These are phyloP conservation scores for Phytophthora constricta DNA, from an alignment of 352 stramenopile genomes.

Conservation along the genomic window DNA sequence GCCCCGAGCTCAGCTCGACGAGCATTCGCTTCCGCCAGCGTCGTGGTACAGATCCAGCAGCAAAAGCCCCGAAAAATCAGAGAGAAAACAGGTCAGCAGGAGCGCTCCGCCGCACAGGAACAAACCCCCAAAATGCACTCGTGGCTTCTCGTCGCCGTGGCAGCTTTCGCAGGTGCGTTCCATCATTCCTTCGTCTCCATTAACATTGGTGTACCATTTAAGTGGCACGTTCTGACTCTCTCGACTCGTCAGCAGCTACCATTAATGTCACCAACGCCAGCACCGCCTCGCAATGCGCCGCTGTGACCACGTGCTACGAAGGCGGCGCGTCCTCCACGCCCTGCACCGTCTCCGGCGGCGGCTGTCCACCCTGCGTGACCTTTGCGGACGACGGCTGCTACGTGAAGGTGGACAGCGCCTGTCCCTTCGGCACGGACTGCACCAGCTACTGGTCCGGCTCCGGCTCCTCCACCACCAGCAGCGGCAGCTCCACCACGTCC, in stretches of 20 bases:
- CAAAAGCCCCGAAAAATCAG: slow-evolving; percentile 1
- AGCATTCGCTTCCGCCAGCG: slow-evolving; percentile 6
- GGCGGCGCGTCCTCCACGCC: slow-evolving; percentile 29
- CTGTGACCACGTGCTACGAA: slow-evolving; percentile 37
- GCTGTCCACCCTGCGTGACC: slow-evolving; percentile 42
- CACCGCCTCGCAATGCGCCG: slow-evolving; percentile 32
- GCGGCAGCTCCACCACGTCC: slow-evolving; percentile 6
- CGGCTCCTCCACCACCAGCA: slow-evolving; percentile 12
- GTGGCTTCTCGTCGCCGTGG: slow-evolving; percentile 25
- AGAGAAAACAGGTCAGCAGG: slow-evolving; percentile 16
- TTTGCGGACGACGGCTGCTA: slow-evolving; percentile 51
- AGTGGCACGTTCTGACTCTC: background rate
- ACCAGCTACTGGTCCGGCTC: slow-evolving; percentile 27
- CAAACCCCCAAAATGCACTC: slow-evolving; percentile 16
- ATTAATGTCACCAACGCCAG: slow-evolving; percentile 15
- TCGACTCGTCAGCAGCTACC: slow-evolving; percentile 1
- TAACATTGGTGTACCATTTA: background rate
- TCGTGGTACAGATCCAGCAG: slow-evolving; percentile 27
- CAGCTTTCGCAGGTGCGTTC: slow-evolving; percentile 16
- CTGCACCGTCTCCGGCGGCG: slow-evolving; percentile 35
- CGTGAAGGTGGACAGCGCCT: slow-evolving; percentile 35
- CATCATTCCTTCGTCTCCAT: background rate
- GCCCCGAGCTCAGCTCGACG: background rate
- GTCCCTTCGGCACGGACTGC: slow-evolving; percentile 43
- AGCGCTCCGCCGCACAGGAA: no score